Evolutionary conservation across 495 filamentous ascomycete species (phyloP).

Genomic region (Annulohypoxylon stygium): DNA sequence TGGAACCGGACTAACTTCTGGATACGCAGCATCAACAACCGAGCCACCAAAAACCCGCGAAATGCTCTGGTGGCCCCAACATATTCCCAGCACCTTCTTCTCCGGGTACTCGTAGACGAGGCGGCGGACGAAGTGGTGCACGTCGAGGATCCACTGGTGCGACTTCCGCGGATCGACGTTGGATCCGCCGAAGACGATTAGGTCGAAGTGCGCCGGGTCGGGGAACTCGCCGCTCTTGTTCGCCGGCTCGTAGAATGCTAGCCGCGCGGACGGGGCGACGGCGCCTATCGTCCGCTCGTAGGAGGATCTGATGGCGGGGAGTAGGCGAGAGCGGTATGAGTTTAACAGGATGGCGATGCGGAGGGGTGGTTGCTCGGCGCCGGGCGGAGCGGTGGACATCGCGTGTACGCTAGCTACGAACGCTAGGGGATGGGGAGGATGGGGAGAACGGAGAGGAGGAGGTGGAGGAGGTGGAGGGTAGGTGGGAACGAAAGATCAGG

Average conservation of each 20-base stretch:
- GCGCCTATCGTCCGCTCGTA: constrained; percentile 56
- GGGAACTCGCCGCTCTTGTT: constrained; percentile 55
- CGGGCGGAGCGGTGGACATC: constrained; percentile 28
- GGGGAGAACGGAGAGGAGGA: constrained; percentile 12
- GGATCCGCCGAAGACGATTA: constrained; percentile 63
- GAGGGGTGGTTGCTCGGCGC: constrained; percentile 18
- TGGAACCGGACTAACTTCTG: constrained; percentile 52
- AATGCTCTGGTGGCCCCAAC: constrained; percentile 66
- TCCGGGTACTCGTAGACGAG: constrained; percentile 53
- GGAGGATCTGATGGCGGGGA: constrained; percentile 55
- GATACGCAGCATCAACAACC: constrained; percentile 54
- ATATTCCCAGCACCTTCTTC: constrained; percentile 61
- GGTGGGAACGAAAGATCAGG: constrained; percentile 9
- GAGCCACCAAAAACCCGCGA: constrained; percentile 57
- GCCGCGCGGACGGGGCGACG: constrained; percentile 46
- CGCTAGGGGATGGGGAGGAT: not conserved
- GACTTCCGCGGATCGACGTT: constrained; percentile 61
- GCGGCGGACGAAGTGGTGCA: constrained; percentile 58
- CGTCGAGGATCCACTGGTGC: constrained; percentile 60
- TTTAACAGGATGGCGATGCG: constrained; percentile 63
- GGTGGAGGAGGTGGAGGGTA: constrained; percentile 15
- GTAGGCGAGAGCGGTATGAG: constrained; percentile 57
- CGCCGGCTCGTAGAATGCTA: constrained; percentile 60
- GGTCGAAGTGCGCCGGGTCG: constrained; percentile 59
- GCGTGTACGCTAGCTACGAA: constrained; percentile 15